Percentiles rank a stretch among this genome's conserved stretches.
Evolutionary conservation across 2,329 filamentous ascomycete genomes (phyloP).

Genomic region (Ascochyta rabiei): DNA sequence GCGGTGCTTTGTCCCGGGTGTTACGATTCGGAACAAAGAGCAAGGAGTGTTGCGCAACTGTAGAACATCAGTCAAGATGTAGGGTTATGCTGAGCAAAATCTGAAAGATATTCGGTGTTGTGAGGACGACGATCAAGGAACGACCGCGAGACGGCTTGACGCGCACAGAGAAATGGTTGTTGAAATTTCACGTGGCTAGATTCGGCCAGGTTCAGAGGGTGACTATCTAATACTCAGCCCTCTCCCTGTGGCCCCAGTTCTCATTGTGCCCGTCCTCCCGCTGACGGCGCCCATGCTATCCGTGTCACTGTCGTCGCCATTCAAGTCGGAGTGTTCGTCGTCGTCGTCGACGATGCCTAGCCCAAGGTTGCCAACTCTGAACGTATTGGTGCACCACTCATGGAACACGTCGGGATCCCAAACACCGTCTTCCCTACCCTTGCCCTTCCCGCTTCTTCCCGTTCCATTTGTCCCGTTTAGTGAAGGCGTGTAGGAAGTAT

Average conservation of each 20-base stretch:
- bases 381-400: conserved; percentile 66
- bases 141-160: too few species aligned
- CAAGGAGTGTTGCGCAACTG: too few species aligned
- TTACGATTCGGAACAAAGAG: too few species aligned
- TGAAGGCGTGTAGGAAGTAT: conserved; percentile 52
- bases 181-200: not conserved
- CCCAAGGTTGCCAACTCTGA: conserved; percentile 58
- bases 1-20: too few species aligned
- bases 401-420: conserved; percentile 70
- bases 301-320: conserved; percentile 37
- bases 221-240: conserved; percentile 12
- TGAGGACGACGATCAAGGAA: too few species aligned
- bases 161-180: too few species aligned
- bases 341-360: conserved; percentile 33
- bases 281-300: conserved; percentile 33
- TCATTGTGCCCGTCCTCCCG: conserved; percentile 35
- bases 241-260: conserved; percentile 28
- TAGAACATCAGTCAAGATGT: too few species aligned
- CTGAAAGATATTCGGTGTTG: too few species aligned
- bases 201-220: not conserved
- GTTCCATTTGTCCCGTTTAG: conserved; percentile 27
- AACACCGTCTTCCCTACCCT: conserved; percentile 68
- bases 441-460: conserved; percentile 40
- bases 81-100: too few species aligned
- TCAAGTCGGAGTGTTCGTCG: conserved; percentile 30